These are phyloP conservation scores for Trebouxia sp. DNA, from an alignment of 139 green algal genomes.

Conservation along the genomic window DNA sequence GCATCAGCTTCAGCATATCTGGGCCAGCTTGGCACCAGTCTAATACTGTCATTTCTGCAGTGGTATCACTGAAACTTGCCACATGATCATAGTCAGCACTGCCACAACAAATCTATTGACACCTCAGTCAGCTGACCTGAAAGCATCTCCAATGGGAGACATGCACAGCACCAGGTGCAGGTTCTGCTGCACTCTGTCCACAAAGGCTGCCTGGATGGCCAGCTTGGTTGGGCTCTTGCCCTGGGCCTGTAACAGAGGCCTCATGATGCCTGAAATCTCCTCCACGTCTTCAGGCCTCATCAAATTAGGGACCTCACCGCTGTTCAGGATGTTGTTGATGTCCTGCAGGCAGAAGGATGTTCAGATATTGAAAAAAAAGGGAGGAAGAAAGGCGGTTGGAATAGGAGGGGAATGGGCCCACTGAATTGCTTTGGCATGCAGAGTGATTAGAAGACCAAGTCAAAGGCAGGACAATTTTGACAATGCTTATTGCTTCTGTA, in stretches of 20 bases:
- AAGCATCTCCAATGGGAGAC: conserved; percentile 77
- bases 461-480: too few species aligned
- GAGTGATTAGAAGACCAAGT: too few species aligned
- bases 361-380: too few species aligned
- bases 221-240: conserved; percentile 69
- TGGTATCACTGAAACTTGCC: too few species aligned
- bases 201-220: conserved; percentile 61
- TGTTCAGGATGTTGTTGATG: conserved; percentile 84
- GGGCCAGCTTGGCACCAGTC: too few species aligned
- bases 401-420: too few species aligned
- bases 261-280: conserved; percentile 47
- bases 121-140: conserved; percentile 38
- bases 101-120: not conserved
- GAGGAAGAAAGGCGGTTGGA: too few species aligned
- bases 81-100: not conserved
- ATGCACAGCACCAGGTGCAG: conserved; percentile 86
- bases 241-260: conserved; percentile 57
- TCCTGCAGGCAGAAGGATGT: conserved; percentile 68
- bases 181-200: conserved; percentile 59
- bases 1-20: too few species aligned
- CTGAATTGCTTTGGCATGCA: too few species aligned
- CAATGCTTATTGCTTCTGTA: too few species aligned
- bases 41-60: too few species aligned
- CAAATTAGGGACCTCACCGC: conserved; percentile 65
- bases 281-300: conserved; percentile 19